Evolutionary conservation across 805 yeast genomes (phyloP), one percentile per base, ranked within the genome.

Genomic region (Candida verbasci): DNA sequence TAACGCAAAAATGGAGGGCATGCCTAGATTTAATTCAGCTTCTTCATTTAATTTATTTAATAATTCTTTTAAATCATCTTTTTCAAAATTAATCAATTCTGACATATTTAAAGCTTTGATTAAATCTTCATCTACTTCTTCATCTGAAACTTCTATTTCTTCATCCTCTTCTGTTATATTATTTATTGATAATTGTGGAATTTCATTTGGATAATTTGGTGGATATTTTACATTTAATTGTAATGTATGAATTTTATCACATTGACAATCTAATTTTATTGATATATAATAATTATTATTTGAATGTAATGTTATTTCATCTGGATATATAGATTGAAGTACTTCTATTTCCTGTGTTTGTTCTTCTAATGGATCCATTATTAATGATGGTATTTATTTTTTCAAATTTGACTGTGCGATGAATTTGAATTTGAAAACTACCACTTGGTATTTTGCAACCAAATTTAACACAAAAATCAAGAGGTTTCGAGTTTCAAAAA

Each of bases 301-400:
- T 25, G 66, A 58, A 1, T 74, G 53, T 24, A 68, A 50, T n/a
- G 55, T 61, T 22, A 86, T 61, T 57, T 91, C 98, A 53, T 91
- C 97, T 5, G 97, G 98, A 56, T 93, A 91, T 38, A 91, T 91
- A 12, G 94, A 81, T 54, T 86, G 81, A 40, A 91, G 72, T 35
- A 93, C 88, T 58, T 89, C 97, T 31, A 93, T 56, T 58, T 91
- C 98, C 61, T 91, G 96, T 20, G 53, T 58, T 55, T 91, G 97
- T 53, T 93, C 97, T 56, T 86, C 96, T 35, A 59, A 53, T 39
- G 80, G 75, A 49, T 84, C 89, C 95, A 86, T 86, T 7, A 7
- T 34, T 24, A n/a, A n/a, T n/a, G n/a, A n/a, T n/a, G n/a, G n/a
- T n/a, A n/a, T n/a, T n/a, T n/a, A n/a, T n/a, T n/a, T n/a, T n/a